A percentile compares a stretch with the other conserved stretches of the same genome.
Evolutionary conservation across 192 early-diverging fungal genomes (phyloP).

Genomic region (Paraglomus occultum): DNA sequence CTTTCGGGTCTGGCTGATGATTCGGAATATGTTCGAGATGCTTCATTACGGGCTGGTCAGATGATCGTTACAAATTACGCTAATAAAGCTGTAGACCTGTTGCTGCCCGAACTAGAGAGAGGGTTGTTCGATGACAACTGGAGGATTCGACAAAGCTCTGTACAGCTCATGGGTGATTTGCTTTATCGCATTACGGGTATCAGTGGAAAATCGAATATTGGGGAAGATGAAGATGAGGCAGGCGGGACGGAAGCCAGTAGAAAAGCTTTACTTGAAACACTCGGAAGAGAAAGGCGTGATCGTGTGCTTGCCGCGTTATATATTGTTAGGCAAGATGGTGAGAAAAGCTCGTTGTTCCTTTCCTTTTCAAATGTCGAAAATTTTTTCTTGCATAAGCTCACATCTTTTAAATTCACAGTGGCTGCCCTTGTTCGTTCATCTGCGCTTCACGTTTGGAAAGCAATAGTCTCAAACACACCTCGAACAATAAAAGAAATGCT

Average conservation of each 20-base stretch:
- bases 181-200: conserved; percentile 90
- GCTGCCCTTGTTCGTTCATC: conserved; percentile 84
- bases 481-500: conserved; percentile 95
- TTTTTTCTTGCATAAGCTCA: neutral
- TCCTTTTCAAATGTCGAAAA: neutral
- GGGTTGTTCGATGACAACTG: conserved; percentile 92
- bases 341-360: conserved; percentile 20
- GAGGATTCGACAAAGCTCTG: conserved; percentile 93
- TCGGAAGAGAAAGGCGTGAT: conserved; percentile 85
- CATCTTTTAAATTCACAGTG: conserved; percentile 11
- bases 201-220: conserved; percentile 55
- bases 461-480: conserved; percentile 93
- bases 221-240: conserved; percentile 56
- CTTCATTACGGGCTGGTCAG: conserved; percentile 87
- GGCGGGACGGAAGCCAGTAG: conserved; percentile 61
- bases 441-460: conserved; percentile 92
- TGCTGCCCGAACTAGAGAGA: conserved; percentile 87
- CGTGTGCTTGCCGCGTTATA: conserved; percentile 87
- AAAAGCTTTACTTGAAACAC: conserved; percentile 69
- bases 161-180: conserved; percentile 94
- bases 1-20: conserved; percentile 94
- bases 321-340: conserved; percentile 84
- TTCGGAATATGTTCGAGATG: conserved; percentile 87
- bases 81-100: conserved; percentile 77
- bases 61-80: conserved; percentile 94